phyloP scores from a whole-genome alignment of 441 rosid species.

The Jatropha podagrica region DNA sequence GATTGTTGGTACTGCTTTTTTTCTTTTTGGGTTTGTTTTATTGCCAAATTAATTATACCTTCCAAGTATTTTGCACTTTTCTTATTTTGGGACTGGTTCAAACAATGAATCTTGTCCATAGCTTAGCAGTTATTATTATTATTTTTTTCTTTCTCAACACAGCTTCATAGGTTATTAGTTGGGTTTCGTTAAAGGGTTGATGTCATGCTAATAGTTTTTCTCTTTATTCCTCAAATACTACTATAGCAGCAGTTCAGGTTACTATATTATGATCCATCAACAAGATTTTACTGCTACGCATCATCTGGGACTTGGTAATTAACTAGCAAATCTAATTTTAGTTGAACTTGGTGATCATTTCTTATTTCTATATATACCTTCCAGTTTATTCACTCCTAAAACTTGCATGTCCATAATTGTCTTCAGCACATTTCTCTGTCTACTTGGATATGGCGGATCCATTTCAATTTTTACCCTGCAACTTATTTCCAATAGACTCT shows the following conservation, averaged over 20 bases:
- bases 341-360: no score
- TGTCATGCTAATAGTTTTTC: not conserved
- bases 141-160: not conserved
- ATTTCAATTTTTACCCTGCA: not conserved
- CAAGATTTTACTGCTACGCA: constrained; percentile 76
- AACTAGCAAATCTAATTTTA: constrained; percentile 8
- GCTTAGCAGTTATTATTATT: no score
- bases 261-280: constrained; percentile 75
- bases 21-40: not conserved
- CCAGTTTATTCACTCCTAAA: not conserved
- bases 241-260: constrained; percentile 86
- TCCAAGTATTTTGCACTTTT: not conserved
- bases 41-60: not conserved
- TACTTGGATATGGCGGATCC: not conserved
- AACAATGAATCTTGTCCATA: not conserved
- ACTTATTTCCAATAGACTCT: not conserved
- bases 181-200: not conserved
- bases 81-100: not conserved
- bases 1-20: not conserved
- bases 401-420: not conserved
- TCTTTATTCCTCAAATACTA: constrained; percentile 61
- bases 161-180: not conserved
- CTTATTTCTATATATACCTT: not conserved
- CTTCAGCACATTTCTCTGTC: not conserved
- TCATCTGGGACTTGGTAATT: constrained; percentile 83